Conservation (phyloP, 2,329 filamentous ascomycete species). For the Aspergillus brunneoviolaceus region DNA sequence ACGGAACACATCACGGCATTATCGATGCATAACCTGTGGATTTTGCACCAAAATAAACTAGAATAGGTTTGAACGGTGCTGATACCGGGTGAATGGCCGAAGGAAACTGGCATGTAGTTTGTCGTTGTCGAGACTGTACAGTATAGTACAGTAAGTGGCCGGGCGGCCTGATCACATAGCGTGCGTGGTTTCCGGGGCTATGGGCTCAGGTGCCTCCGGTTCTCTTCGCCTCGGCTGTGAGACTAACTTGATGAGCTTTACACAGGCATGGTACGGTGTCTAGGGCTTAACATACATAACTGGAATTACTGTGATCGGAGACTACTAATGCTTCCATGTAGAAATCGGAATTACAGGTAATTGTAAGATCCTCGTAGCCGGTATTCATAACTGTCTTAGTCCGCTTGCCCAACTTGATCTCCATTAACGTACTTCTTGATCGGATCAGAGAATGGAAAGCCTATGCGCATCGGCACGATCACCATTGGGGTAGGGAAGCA, state of each 20-base stretch:
- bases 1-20: too few species aligned
- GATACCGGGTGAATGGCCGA: too few species aligned
- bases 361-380: constrained; percentile 55
- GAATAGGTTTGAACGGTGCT: too few species aligned
- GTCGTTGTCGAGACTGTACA: too few species aligned
- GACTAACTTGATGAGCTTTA: background rate
- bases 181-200: too few species aligned
- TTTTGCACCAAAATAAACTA: too few species aligned
- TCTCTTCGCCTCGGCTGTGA: background rate
- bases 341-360: constrained; percentile 57
- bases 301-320: constrained; percentile 44
- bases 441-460: constrained; percentile 53
- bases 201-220: too few species aligned
- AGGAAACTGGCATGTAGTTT: too few species aligned
- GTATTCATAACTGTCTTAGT: constrained; percentile 61
- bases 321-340: constrained; percentile 44
- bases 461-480: constrained; percentile 54
- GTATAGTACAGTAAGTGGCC: too few species aligned
- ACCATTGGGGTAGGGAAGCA: constrained; percentile 39
- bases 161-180: too few species aligned
- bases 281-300: constrained; percentile 64
- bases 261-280: constrained; percentile 54
- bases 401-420: constrained; percentile 42
- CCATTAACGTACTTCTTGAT: constrained; percentile 59
- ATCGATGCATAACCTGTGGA: too few species aligned